Base-by-base conservation (phyloP, 371 early-diverging fungal genomes). In the Apophysomyces elegans region DNA sequence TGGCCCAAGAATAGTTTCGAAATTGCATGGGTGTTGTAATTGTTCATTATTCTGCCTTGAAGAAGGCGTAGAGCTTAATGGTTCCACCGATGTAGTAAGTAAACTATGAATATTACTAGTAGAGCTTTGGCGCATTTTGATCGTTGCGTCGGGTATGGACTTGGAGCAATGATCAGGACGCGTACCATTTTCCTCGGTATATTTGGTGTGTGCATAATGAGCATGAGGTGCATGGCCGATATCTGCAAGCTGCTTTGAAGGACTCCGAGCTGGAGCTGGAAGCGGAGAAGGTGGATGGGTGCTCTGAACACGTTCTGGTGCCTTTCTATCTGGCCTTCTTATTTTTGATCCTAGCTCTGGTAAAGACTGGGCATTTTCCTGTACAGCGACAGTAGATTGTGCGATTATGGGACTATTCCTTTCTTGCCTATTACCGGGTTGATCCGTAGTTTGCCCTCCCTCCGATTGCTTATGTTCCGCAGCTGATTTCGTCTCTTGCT, bases 31-130 rank as follows among this genome's bases (percentile, higher is more conserved):
- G 32, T 67, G 61, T 14, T 45, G 56, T 21, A 37, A 54, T 11
- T 43, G 35, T 38, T 61, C 35, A 26, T 47, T 26, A 21, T 35
- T 8, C 18, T 46, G 12, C 39, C 58, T 8, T 58, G 39, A 13
- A 38, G 47, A 45, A 18, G 65, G 37, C 37, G 60, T 21, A 39
- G 36, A 21, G 46, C 45, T 14, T 46, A 65, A 9, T 37, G 74
- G 70, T 35, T 73, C 74, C 36, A 69, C 65, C 7, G 69, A 62
- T 14, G 67, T 67, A 7, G 67, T 73, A 5, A 74, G 50, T 32
- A 74, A 32, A 38, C 66, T 68, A 56, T 70, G 70, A 16, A 74
- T 74, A 50, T 56, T 72, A 58, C 66, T 72, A 14, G 65, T 56
- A n/a, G 61, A 58, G 14, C 58, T 62, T 44, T 67, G 62, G n/a